Evolutionary conservation across 2,329 filamentous ascomycete genomes (phyloP), one percentile per base, ranked within the genome.

Genomic region (Aspergillus ibericus): DNA sequence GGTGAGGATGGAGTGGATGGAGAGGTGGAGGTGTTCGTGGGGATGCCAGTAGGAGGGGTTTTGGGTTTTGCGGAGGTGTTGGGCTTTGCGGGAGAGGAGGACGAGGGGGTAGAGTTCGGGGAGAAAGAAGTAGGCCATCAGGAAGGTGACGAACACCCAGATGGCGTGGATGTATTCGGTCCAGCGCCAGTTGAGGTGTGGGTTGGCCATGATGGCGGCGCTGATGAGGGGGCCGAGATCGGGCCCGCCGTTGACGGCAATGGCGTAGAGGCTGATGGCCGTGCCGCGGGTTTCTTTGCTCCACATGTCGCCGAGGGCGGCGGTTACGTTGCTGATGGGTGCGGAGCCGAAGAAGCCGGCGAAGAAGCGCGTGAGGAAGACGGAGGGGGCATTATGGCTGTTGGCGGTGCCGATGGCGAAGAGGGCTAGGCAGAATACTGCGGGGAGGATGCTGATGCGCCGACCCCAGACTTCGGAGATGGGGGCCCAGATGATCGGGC

Each of bases 391-490:
- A 52, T 72, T 75, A 56, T 67, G 69, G 61, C 72, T 77, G 13
- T 65, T 71, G 1, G 78, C 80, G 1, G 76, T 76, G 4, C 76
- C 79, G 54, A 83, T 78, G n/a, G 75, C 79, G 65, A 82, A 82
- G n/a, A 81, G 56, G 1, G 68, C 77, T 12, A 81, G 70, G 5
- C 74, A 64, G 16, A 77, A 68, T 49, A 82, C 70, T 1, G 78
- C 72, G 4, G 77, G 76, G 5, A 81, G 68, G 66, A 82, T 77
- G 16, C 73, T 74, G 55, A 73, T 66, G 59, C 77, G 75, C 5
- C 80, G 74, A 1, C 80, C 80, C 65, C 76, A 80, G 0, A 78
- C 70, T 66, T 81, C 79, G 16, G 72, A 75, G 8, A 77, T 65
- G 1, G 80, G 78, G 6, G 75, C 79, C 75, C 68, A 80, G 38